Evolutionary conservation across 1,284 basidiomycete species (phyloP), one percentile per base, ranked within the genome.

Genomic region (Ceratobasidium papillatum): DNA sequence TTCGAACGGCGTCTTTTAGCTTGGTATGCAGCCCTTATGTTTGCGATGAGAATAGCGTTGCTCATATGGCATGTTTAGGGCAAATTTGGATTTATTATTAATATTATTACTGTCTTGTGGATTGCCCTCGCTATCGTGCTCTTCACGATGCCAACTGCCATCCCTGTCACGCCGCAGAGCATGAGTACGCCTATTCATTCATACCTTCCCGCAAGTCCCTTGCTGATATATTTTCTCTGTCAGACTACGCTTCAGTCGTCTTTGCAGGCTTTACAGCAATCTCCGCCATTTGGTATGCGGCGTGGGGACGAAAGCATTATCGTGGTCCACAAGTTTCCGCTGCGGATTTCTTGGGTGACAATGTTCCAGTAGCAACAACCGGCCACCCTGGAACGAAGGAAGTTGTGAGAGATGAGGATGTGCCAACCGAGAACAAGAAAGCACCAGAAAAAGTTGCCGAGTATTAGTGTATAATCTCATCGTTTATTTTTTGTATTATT

Each of bases 61-160:
- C 64, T 66, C 14, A 75, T 17, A 47, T 32, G n/a, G 14, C 25
- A 47, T 47, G 38, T 41, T 41, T 19, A 62, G 32, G 84, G 84
- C 8, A 80, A 79, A 47, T 82, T 82, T 36, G 84, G 84, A 0
- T 82, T 79, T 66, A 51, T 78, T 30, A 80, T 81, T 38, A 85
- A 86, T 78, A 76, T 78, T 56, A 78, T 84, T 62, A 83, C 83
- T 1, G 80, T 84, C 34, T 76, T 80, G 1, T 85, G 84, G 84
- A 84, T 84, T 77, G 56, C 82, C 1, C 80, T 85, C 72, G 82
- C 83, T 56, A 83, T 83, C 47, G 79, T 84, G 64, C 79, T 84
- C 34, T 84, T 85, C 79, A 83, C 82, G 75, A 83, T 84, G 81
- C 84, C 84, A 0, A 84, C 81, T 1, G 82, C 82, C 5, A 80